phyloP scores from a whole-genome alignment of 169 alveolate genomes.

The Babesia gibsoni region DNA sequence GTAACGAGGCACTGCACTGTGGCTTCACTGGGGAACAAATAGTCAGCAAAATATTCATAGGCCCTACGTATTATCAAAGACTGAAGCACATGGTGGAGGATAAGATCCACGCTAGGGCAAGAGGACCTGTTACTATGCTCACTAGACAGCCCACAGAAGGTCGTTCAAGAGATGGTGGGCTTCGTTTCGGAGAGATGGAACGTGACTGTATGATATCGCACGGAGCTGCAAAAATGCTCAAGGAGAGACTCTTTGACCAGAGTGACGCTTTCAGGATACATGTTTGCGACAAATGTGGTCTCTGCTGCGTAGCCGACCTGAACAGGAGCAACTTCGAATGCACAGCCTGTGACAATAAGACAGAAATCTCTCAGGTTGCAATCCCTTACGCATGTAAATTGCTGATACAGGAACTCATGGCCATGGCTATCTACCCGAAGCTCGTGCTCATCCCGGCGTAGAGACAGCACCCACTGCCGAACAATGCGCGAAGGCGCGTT shows the following conservation, averaged over 20 bases:
- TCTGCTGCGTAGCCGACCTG: constrained; percentile 93
- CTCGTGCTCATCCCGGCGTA: constrained; percentile 69
- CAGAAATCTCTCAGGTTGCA: constrained; percentile 89
- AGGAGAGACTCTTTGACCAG: constrained; percentile 98
- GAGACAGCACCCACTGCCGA: constrained; percentile 5
- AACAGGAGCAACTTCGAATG: constrained; percentile 88
- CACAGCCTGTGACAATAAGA: constrained; percentile 87
- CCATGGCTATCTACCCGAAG: constrained; percentile 98
- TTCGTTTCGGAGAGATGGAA: constrained; percentile 99
- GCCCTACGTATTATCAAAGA: constrained; percentile 99
- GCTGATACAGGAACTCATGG: constrained; percentile 95
- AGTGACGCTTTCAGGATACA: constrained; percentile 98
- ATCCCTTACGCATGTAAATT: constrained; percentile 99
- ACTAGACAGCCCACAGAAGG: constrained; percentile 99
- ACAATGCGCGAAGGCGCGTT: constrained; percentile 39
- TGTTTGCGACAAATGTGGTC: constrained; percentile 96
- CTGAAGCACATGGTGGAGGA: constrained; percentile 99
- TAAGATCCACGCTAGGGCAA: constrained; percentile 97
- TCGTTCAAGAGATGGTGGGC: constrained; percentile 96
- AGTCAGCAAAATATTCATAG: constrained; percentile 93
- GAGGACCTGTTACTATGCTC: constrained; percentile 98
- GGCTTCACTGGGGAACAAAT: constrained; percentile 93
- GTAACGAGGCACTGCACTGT: constrained; percentile 98
- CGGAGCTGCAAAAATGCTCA: constrained; percentile 99
- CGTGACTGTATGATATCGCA: constrained; percentile 99